Evolutionary conservation across 352 stramenopile genomes (phyloP).

Genomic region (Phytophthora aleatoria): DNA sequence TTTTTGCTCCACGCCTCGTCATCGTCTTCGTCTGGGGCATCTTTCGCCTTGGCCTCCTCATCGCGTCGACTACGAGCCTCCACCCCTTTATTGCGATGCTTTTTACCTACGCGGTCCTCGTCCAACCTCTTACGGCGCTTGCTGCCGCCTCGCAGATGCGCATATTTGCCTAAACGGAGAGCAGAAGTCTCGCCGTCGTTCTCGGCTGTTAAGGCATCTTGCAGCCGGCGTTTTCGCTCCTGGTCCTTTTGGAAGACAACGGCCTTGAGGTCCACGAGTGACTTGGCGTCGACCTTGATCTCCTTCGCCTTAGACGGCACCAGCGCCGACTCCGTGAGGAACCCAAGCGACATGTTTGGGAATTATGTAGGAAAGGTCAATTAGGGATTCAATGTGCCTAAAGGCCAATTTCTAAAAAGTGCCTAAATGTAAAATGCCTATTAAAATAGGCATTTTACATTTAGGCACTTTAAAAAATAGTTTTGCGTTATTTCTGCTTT

Average conservation of each 20-base stretch:
- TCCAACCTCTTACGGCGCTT: constrained; percentile 43
- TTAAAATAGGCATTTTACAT: no score
- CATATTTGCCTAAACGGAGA: constrained; percentile 47
- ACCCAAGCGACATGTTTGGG: constrained; percentile 85
- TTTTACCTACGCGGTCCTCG: constrained; percentile 31
- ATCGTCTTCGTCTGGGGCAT: constrained; percentile 62
- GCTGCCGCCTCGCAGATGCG: constrained; percentile 39
- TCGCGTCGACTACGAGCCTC: constrained; percentile 60
- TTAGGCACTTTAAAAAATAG: no score
- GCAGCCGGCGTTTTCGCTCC: constrained; percentile 64
- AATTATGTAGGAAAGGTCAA: neutral
- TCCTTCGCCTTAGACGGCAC: constrained; percentile 90
- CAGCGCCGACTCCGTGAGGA: constrained; percentile 92
- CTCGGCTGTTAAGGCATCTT: constrained; percentile 38
- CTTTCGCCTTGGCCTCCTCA: constrained; percentile 46
- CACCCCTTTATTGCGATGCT: constrained; percentile 54
- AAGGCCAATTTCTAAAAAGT: no score
- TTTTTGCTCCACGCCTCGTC: constrained; percentile 61
- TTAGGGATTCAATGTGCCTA: neutral
- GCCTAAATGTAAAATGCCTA: no score
- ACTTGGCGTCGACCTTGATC: constrained; percentile 88
- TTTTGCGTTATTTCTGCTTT: neutral
- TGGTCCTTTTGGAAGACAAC: constrained; percentile 87
- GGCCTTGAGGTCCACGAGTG: constrained; percentile 82
- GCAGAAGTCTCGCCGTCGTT: constrained; percentile 14